Evolutionary conservation across 2,329 filamentous ascomycete species (phyloP).

Genomic region (Aspergillus ochraceus): DNA sequence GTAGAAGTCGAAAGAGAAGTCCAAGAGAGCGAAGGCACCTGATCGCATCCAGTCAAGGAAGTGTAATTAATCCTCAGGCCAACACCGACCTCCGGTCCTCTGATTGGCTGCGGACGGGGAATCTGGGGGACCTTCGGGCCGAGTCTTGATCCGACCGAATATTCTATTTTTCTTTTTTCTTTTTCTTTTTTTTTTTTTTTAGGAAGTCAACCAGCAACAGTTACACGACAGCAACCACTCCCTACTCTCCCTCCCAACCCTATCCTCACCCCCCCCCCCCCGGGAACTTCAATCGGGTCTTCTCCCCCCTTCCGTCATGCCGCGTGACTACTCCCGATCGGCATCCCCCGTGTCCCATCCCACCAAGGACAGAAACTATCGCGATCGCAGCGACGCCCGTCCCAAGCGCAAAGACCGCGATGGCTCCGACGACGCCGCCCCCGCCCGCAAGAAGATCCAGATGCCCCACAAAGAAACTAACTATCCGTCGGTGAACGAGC

Average conservation of each 20-base stretch:
- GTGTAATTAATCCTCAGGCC: no score
- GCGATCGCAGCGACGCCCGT: constrained; percentile 17
- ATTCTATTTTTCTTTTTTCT: constrained; percentile 5
- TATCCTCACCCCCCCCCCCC: background rate
- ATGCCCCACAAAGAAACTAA: constrained; percentile 27
- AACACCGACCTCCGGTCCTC: constrained; percentile 4
- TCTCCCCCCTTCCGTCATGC: constrained; percentile 9
- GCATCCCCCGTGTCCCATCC: constrained; percentile 1
- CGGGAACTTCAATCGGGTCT: background rate
- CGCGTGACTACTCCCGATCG: constrained; percentile 15
- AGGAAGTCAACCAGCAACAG: background rate
- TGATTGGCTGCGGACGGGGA: constrained; percentile 26
- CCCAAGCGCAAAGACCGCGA: constrained; percentile 32
- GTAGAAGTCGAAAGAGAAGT: no score
- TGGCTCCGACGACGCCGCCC: constrained; percentile 25
- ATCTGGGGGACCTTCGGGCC: constrained; percentile 30
- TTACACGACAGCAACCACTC: no score
- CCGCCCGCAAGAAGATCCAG: constrained; percentile 30
- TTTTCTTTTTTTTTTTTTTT: constrained; percentile 1
- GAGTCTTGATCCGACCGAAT: constrained; percentile 27
- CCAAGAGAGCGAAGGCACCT: no score
- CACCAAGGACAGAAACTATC: constrained; percentile 14
- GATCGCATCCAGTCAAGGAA: no score
- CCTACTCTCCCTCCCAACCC: background rate
- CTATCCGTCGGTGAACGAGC: constrained; percentile 46